Evolutionary conservation across 805 yeast species (phyloP).

Genomic region (Candida ulmi): DNA sequence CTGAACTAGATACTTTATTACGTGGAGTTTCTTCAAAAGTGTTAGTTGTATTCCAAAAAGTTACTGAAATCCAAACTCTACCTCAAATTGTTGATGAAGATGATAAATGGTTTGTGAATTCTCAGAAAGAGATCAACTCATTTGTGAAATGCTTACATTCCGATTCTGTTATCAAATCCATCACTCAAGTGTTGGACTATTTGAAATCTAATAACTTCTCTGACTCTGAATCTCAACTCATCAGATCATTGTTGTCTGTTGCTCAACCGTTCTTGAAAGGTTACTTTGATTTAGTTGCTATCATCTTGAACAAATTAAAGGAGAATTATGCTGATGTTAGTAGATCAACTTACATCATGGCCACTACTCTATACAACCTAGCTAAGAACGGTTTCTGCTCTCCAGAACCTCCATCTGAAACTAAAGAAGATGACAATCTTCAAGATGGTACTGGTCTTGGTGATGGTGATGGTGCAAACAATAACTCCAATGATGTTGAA

Average conservation of each 20-base stretch:
- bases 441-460: conserved; percentile 92
- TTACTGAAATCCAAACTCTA: conserved; percentile 14
- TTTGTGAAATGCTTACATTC: conserved; percentile 39
- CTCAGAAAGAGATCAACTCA: conserved; percentile 40
- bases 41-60: conserved; percentile 62
- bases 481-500: conserved; percentile 77
- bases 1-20: conserved; percentile 40
- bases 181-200: conserved; percentile 30
- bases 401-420: conserved; percentile 69
- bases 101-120: conserved; percentile 61
- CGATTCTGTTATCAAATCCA: conserved; percentile 28
- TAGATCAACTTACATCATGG: conserved; percentile 55
- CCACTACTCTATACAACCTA: conserved; percentile 50
- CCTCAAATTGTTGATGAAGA: conserved; percentile 37
- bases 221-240: conserved; percentile 29
- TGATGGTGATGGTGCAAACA: conserved; percentile 84
- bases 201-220: conserved; percentile 34
- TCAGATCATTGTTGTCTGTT: conserved; percentile 46
- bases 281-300: conserved; percentile 45
- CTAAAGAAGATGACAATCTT: conserved; percentile 56
- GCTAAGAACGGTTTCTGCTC: conserved; percentile 87
- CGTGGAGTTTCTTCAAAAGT: conserved; percentile 52
- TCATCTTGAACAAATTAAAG: conserved; percentile 39
- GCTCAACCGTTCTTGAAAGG: conserved; percentile 59
- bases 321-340: conserved; percentile 48